Percentiles rank a stretch among this genome's conserved stretches.
Evolutionary conservation across 129 eudicot species (phyloP).

Genomic region (Erigeron canadensis): DNA sequence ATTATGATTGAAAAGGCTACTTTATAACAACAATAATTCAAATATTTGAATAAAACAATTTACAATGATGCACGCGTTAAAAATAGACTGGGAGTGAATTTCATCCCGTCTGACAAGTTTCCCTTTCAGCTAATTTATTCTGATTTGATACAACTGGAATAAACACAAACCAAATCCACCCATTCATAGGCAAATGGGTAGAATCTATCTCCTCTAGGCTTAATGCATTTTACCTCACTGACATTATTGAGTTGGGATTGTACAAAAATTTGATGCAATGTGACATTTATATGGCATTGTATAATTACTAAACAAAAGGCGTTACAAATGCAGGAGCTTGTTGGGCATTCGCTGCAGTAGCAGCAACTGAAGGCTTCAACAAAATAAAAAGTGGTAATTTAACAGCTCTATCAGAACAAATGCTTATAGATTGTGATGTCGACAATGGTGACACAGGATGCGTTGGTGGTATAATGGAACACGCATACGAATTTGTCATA

Average conservation of each 20-base stretch:
- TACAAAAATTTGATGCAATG: background rate
- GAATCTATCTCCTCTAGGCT: background rate
- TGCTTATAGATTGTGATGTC: conserved; percentile 60
- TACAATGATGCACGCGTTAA: background rate
- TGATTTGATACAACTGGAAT: background rate
- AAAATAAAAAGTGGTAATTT: conserved; percentile 43
- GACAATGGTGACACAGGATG: conserved; percentile 44
- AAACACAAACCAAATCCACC: background rate
- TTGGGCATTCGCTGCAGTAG: conserved; percentile 67
- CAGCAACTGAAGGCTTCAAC: conserved; percentile 54
- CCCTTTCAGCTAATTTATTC: background rate
- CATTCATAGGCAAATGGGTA: background rate
- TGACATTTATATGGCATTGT: background rate
- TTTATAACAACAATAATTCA: background rate
- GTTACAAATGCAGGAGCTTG: conserved; percentile 49
- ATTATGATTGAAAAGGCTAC: background rate
- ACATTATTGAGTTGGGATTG: background rate
- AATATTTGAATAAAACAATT: background rate
- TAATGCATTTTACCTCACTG: background rate
- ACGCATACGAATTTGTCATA: conserved; percentile 38
- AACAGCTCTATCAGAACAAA: conserved; percentile 49
- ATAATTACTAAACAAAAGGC: background rate
- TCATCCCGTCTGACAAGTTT: background rate
- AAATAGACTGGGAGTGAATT: background rate
- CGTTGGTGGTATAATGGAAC: conserved; percentile 52